phyloP scores from a whole-genome alignment of 2,329 filamentous ascomycete genomes.

The Phialophora verrucosa region DNA sequence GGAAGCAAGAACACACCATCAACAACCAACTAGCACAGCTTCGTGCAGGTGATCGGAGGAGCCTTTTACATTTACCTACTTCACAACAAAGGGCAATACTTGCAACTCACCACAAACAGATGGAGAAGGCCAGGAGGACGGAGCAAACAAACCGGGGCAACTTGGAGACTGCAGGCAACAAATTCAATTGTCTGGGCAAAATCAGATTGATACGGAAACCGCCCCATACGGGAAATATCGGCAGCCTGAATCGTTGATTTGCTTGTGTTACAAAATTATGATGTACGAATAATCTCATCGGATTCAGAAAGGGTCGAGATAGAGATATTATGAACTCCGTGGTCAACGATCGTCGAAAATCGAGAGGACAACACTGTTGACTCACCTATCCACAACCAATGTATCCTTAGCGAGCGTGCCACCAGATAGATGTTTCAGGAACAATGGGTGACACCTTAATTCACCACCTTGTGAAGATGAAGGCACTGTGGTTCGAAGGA shows the following conservation, averaged over 20 bases:
- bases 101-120: conserved; percentile 41
- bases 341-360: background rate
- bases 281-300: no score
- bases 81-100: conserved; percentile 43
- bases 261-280: background rate
- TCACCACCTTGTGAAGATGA: background rate
- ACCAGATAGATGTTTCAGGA: background rate
- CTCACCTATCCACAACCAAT: background rate
- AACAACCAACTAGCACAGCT: conserved; percentile 41
- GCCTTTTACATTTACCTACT: conserved; percentile 42
- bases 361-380: background rate
- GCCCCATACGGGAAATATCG: conserved; percentile 31
- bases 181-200: conserved; percentile 26
- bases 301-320: background rate
- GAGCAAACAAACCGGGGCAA: conserved; percentile 25
- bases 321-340: background rate
- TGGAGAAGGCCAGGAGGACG: conserved; percentile 39
- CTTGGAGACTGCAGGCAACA: conserved; percentile 32
- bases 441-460: background rate
- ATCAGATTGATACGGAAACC: conserved; percentile 33
- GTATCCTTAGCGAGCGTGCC: background rate
- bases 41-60: conserved; percentile 41
- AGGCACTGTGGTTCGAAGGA: background rate
- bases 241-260: conserved; percentile 27
- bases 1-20: conserved; percentile 30